These are phyloP conservation scores for Trichaptum fuscoviolaceum DNA, from an alignment of 768 basidiomycete species.

Conservation along the genomic window DNA sequence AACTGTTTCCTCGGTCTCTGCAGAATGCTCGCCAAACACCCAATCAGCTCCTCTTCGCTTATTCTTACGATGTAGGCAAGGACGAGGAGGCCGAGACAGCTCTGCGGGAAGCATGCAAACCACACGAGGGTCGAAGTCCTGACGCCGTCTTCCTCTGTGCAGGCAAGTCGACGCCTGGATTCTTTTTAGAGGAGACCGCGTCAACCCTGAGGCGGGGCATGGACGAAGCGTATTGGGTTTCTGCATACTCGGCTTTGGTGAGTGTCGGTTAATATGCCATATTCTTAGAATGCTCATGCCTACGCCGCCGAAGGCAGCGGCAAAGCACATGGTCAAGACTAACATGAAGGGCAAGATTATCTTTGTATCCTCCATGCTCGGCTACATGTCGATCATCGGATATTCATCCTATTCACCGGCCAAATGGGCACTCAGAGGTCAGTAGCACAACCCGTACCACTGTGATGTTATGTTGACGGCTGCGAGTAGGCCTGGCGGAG, in stretches of 20 bases:
- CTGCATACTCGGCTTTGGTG: constrained; percentile 50
- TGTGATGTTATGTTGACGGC: neutral
- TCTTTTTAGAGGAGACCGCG: constrained; percentile 66
- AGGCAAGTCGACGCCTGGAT: constrained; percentile 63
- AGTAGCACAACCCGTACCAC: constrained; percentile 5
- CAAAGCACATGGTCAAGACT: constrained; percentile 58
- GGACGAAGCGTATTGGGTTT: constrained; percentile 51
- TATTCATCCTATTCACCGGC: constrained; percentile 77
- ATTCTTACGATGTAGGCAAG: constrained; percentile 60
- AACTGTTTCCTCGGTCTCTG: neutral
- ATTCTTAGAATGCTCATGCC: neutral
- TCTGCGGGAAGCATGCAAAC: constrained; percentile 51
- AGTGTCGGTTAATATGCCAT: constrained; percentile 15
- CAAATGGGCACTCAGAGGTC: constrained; percentile 84
- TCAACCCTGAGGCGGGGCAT: constrained; percentile 54
- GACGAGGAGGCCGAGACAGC: constrained; percentile 53
- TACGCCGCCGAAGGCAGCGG: constrained; percentile 45
- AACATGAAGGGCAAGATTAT: constrained; percentile 62
- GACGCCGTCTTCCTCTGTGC: constrained; percentile 81
- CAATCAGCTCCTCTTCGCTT: constrained; percentile 55
- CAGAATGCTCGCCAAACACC: constrained; percentile 51
- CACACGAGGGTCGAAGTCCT: constrained; percentile 54
- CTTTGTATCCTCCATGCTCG: constrained; percentile 70
- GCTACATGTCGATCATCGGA: constrained; percentile 71
- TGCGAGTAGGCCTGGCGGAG: constrained; percentile 68